Conservation (phyloP, 352 stramenopile species). For the Halophytophthora polymorphica region DNA sequence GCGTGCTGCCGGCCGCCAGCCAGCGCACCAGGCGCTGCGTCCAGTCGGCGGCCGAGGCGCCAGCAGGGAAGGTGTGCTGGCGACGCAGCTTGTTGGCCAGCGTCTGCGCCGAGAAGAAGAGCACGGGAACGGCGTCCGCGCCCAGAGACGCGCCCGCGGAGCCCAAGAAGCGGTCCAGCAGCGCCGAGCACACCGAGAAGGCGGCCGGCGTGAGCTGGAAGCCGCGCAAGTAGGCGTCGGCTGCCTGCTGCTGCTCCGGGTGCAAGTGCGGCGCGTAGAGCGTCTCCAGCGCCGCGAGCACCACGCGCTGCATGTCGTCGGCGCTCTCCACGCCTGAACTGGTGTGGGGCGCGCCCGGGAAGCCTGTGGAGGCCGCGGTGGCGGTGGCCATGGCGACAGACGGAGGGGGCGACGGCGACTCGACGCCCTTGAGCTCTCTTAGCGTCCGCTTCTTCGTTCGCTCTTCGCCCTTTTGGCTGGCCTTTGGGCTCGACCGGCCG, state of each 20-base stretch:
- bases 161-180: slow-evolving; percentile 63
- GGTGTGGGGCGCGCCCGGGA: too few relatives aligned
- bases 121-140: slow-evolving; percentile 34
- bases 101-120: slow-evolving; percentile 83
- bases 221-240: slow-evolving; percentile 70
- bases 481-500: too few relatives aligned
- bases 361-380: too few relatives aligned
- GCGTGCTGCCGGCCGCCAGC: slow-evolving; percentile 34
- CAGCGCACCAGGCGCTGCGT: slow-evolving; percentile 51
- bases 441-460: too few relatives aligned
- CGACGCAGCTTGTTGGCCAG: slow-evolving; percentile 78
- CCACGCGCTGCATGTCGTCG: slow-evolving; percentile 26
- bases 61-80: slow-evolving; percentile 36
- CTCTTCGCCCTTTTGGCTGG: too few relatives aligned
- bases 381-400: too few relatives aligned
- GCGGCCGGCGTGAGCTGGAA: slow-evolving; percentile 81
- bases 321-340: background rate
- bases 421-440: too few relatives aligned
- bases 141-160: slow-evolving; percentile 13
- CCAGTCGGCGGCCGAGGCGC: slow-evolving; percentile 33
- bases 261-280: slow-evolving; percentile 62
- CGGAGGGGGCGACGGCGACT: too few relatives aligned
- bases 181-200: slow-evolving; percentile 59
- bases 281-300: slow-evolving; percentile 49
- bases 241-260: slow-evolving; percentile 50